A percentile compares a stretch with the other conserved stretches of the same genome.
These are phyloP conservation scores for Leucoagaricus sp. DNA, from an alignment of 1,284 basidiomycete species.

Conservation along the genomic window DNA sequence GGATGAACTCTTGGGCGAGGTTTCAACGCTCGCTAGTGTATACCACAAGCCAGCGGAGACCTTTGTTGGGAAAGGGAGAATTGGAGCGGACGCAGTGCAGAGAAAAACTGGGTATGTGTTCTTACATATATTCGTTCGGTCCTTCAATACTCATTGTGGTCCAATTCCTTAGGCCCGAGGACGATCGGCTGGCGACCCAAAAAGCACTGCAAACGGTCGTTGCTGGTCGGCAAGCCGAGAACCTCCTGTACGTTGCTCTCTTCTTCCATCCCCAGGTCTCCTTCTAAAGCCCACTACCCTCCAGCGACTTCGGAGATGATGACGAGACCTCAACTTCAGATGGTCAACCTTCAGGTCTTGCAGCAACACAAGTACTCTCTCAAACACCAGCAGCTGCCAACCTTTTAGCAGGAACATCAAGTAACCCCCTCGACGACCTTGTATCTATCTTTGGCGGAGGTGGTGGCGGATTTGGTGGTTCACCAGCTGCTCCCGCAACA, in stretches of 20 bases:
- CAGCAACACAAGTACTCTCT: conserved; percentile 71
- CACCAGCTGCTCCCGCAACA: conserved; percentile 23
- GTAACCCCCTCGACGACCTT: conserved; percentile 88
- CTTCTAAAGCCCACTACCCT: too few species aligned
- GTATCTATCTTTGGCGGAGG: conserved; percentile 80
- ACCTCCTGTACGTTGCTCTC: conserved; percentile 61
- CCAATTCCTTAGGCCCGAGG: conserved; percentile 38
- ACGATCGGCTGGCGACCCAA: conserved; percentile 72
- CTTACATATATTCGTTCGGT: conserved; percentile 7
- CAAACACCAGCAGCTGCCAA: conserved; percentile 72
- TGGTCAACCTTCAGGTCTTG: conserved; percentile 69
- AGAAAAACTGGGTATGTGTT: conserved; percentile 72
- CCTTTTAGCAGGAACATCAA: conserved; percentile 68
- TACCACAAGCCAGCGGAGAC: conserved; percentile 96
- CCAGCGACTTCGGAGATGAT: conserved; percentile 71
- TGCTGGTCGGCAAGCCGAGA: conserved; percentile 90
- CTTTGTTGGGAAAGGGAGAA: conserved; percentile 83
- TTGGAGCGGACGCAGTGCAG: conserved; percentile 84
- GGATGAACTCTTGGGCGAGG: conserved; percentile 89
- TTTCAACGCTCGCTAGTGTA: conserved; percentile 87
- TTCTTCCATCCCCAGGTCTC: conserved; percentile 26
- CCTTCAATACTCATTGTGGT: not conserved
- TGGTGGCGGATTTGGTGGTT: conserved; percentile 22
- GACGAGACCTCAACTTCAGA: conserved; percentile 70
- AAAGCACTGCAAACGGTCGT: conserved; percentile 90